phyloP scores from a whole-genome alignment of 257 asterid genomes.

The Voacanga thouarsii region DNA sequence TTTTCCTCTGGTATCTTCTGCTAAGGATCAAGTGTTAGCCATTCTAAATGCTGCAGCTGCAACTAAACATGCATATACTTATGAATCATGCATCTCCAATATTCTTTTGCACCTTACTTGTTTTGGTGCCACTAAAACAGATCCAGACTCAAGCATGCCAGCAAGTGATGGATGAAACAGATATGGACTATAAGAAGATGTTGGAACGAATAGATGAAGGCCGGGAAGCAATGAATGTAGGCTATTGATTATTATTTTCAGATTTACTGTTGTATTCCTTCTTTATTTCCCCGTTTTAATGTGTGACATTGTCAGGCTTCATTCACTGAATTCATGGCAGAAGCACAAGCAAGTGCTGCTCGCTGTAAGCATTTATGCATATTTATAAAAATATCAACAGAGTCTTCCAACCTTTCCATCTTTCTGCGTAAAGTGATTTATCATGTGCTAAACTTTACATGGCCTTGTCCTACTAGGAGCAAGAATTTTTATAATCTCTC shows the following conservation, averaged over 20 bases:
- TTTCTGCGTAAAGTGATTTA: background rate
- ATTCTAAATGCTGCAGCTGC: background rate
- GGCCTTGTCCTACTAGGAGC: background rate
- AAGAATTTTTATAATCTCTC: background rate
- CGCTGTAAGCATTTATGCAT: slow-evolving; percentile 52
- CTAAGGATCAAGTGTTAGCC: background rate
- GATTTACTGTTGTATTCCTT: background rate
- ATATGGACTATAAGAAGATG: slow-evolving; percentile 66
- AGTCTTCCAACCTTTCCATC: background rate
- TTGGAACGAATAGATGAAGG: slow-evolving; percentile 65
- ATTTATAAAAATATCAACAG: background rate
- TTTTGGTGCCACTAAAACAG: slow-evolving; percentile 36
- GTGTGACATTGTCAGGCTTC: slow-evolving; percentile 56
- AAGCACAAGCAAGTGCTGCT: slow-evolving; percentile 66
- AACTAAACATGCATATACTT: background rate
- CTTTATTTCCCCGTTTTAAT: slow-evolving; percentile 23
- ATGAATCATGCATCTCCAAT: background rate
- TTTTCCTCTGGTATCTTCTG: background rate
- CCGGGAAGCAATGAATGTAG: slow-evolving; percentile 78
- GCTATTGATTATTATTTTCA: slow-evolving; percentile 4
- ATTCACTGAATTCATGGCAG: slow-evolving; percentile 60
- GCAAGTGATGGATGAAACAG: slow-evolving; percentile 71
- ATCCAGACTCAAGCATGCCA: slow-evolving; percentile 77
- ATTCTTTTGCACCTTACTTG: slow-evolving; percentile 4
- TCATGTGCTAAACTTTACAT: background rate